phyloP scores from a whole-genome alignment of 805 yeast species.

The Suhomyces faveliae region DNA sequence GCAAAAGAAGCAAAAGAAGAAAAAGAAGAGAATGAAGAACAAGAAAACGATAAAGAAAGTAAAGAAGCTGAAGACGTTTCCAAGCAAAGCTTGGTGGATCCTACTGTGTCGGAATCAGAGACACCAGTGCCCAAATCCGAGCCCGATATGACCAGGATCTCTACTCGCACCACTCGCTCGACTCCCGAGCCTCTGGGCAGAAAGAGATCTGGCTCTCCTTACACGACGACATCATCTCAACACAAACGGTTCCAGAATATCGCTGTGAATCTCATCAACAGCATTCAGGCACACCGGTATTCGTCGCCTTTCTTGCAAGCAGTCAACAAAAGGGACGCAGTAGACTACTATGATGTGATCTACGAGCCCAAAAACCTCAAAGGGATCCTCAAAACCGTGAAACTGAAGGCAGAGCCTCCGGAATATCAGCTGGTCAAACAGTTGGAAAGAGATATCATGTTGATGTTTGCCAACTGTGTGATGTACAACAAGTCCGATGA shows the following conservation, averaged over 20 bases:
- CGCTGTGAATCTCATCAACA: conserved; percentile 59
- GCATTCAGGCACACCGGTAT: conserved; percentile 66
- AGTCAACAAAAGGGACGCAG: conserved; percentile 65
- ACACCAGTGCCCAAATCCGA: neutral
- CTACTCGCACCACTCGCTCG: neutral
- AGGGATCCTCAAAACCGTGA: conserved; percentile 55
- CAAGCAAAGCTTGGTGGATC: neutral
- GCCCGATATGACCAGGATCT: neutral
- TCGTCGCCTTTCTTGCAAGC: conserved; percentile 75
- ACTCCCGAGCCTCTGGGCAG: conserved; percentile 9
- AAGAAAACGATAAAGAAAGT: conserved; percentile 1
- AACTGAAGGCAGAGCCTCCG: conserved; percentile 35
- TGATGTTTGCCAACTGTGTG: conserved; percentile 81
- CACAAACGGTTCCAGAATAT: conserved; percentile 60
- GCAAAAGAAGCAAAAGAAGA: conserved; percentile 1
- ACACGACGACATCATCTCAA: conserved; percentile 12
- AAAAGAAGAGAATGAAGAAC: conserved; percentile 2
- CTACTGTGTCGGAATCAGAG: neutral
- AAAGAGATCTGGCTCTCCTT: conserved; percentile 16
- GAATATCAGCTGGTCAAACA: conserved; percentile 55
- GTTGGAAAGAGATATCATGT: conserved; percentile 64
- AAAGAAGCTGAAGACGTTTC: neutral
- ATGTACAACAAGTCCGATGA: conserved; percentile 74
- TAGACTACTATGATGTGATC: conserved; percentile 59
- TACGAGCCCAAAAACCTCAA: conserved; percentile 68